A percentile compares a stretch with the other conserved stretches of the same genome.
Conservation (phyloP, 2,329 filamentous ascomycete genomes). For the Colletotrichum sp. region DNA sequence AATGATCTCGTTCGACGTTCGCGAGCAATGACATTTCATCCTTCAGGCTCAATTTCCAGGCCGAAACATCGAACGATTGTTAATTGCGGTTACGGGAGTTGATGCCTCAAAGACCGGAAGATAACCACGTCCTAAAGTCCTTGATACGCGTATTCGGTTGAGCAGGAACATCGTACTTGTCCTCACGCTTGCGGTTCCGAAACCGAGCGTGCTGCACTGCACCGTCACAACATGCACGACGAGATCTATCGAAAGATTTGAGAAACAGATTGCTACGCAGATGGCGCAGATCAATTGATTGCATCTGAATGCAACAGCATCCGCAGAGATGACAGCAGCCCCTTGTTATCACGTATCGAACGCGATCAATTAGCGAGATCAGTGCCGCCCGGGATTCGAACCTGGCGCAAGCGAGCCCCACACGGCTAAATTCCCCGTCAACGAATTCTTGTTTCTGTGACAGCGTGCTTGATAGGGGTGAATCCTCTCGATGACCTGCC, state of each 20-base stretch:
- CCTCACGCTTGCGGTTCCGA: not conserved
- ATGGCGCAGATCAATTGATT: not conserved
- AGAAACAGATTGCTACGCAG: not conserved
- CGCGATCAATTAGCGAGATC: not conserved
- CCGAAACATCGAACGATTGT: not conserved
- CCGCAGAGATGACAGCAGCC: not conserved
- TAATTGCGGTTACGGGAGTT: not conserved
- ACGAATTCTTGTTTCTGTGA: not conserved
- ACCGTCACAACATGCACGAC: not conserved
- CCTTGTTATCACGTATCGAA: not conserved
- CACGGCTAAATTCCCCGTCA: not conserved
- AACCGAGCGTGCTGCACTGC: not conserved
- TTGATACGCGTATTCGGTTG: not conserved
- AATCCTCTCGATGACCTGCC: not conserved
- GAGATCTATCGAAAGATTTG: not conserved
- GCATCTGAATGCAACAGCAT: not conserved
- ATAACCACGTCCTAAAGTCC: not conserved
- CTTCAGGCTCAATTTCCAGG: accelerated
- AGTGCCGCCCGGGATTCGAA: not conserved
- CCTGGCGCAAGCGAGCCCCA: not conserved
- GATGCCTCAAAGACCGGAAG: not conserved
- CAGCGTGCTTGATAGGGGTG: not conserved
- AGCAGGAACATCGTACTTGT: not conserved
- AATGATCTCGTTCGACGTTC: not conserved
- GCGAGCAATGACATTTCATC: not conserved